Evolutionary conservation across 2,329 filamentous ascomycete genomes (phyloP).

Genomic region (Aspergillus flavus): DNA sequence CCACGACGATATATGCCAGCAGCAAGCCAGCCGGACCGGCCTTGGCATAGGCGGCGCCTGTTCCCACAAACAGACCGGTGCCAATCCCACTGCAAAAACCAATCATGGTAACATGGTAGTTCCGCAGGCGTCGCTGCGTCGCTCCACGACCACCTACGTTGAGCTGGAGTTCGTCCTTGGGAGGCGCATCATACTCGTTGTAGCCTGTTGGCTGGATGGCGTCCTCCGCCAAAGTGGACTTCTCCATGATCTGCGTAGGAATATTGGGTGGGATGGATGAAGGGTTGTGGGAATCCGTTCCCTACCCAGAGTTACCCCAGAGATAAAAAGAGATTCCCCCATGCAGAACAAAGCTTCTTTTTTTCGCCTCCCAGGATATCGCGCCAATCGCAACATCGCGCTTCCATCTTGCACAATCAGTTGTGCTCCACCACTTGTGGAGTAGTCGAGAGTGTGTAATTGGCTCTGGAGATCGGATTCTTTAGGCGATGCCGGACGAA

Average conservation of each 20-base stretch:
- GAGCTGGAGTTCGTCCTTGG: slow-evolving; percentile 32
- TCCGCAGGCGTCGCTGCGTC: slow-evolving; percentile 37
- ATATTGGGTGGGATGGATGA: not conserved
- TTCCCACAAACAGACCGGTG: slow-evolving; percentile 82
- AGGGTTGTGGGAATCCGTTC: not conserved
- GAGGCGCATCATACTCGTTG: slow-evolving; percentile 6
- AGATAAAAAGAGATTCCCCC: not conserved
- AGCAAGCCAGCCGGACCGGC: slow-evolving; percentile 77
- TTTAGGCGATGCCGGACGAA: not conserved
- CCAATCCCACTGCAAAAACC: slow-evolving; percentile 50
- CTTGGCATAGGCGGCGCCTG: slow-evolving; percentile 67
- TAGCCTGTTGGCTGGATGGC: not conserved
- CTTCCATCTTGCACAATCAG: not conserved
- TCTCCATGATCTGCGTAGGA: not conserved
- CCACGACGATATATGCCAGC: slow-evolving; percentile 62
- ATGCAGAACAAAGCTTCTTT: not conserved
- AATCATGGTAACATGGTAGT: slow-evolving; percentile 39
- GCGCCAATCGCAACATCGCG: not conserved
- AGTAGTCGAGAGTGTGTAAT: not conserved
- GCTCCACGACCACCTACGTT: slow-evolving; percentile 37
- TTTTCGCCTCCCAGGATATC: not conserved
- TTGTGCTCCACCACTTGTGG: not conserved
- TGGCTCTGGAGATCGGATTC: not conserved
- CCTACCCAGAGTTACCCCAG: not conserved
- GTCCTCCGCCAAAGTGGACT: not conserved